Conservation (phyloP, 1,284 basidiomycete genomes). For the Leucoagaricus sp. region DNA sequence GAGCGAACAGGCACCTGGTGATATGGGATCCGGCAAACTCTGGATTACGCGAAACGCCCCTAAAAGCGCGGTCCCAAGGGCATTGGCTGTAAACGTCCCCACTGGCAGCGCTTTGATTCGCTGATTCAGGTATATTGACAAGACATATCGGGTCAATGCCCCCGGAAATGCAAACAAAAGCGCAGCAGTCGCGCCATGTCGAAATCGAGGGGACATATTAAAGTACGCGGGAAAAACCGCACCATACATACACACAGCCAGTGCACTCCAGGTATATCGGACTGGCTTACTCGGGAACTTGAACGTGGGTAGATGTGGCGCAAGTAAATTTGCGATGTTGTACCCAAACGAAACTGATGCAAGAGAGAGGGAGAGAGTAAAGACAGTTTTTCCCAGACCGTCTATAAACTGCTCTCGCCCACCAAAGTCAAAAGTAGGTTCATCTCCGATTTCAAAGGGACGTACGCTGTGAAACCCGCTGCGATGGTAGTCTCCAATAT, state of each 20-base stretch:
- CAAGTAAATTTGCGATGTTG: conserved; percentile 42
- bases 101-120: conserved; percentile 67
- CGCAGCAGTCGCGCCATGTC: conserved; percentile 84
- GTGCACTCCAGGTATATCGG: conserved; percentile 46
- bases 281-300: conserved; percentile 36
- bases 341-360: conserved; percentile 66
- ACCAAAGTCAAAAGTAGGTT: conserved; percentile 16
- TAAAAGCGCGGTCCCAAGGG: conserved; percentile 78
- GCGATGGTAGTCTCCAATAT: conserved; percentile 59
- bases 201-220: conserved; percentile 66
- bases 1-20: conserved; percentile 62
- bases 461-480: conserved; percentile 80
- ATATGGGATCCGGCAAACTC: conserved; percentile 46
- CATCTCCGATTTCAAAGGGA: conserved; percentile 18
- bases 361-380: conserved; percentile 76
- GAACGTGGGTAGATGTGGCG: conserved; percentile 39
- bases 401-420: conserved; percentile 83
- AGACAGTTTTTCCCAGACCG: conserved; percentile 79
- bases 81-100: conserved; percentile 89
- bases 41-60: conserved; percentile 75
- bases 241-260: conserved; percentile 60
- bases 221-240: conserved; percentile 81
- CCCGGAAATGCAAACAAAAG: conserved; percentile 91
- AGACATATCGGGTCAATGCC: conserved; percentile 80
- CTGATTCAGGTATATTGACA: conserved; percentile 78